Evolutionary conservation across 805 yeast species (phyloP).

Genomic region (Suhomyces canberraensis): DNA sequence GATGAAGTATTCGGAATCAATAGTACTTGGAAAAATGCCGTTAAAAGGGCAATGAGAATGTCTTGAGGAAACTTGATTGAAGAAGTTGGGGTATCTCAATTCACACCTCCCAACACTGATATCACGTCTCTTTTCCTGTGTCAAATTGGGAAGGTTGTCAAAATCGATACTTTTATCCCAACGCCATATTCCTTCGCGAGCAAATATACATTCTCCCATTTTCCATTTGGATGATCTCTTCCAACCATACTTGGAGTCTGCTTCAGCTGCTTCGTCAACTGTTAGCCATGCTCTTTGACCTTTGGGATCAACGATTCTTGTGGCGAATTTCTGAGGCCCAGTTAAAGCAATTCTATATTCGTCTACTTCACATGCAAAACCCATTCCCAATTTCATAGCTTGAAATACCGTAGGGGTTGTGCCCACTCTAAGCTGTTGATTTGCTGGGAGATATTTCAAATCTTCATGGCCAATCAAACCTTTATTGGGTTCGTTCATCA

Average conservation of each 20-base stretch:
- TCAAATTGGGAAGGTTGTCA: slow-evolving; percentile 13
- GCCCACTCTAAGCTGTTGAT: slow-evolving; percentile 68
- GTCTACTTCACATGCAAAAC: slow-evolving; percentile 65
- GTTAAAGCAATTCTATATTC: slow-evolving; percentile 65
- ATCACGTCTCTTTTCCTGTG: slow-evolving; percentile 30
- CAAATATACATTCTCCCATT: slow-evolving; percentile 77
- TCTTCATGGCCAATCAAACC: slow-evolving; percentile 69
- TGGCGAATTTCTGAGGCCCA: slow-evolving; percentile 71
- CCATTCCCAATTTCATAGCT: slow-evolving; percentile 74
- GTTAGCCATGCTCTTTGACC: slow-evolving; percentile 71
- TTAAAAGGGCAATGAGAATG: slow-evolving; percentile 31
- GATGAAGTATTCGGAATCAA: slow-evolving; percentile 48
- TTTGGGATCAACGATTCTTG: slow-evolving; percentile 57
- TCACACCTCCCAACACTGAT: slow-evolving; percentile 19
- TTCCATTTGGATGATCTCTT: slow-evolving; percentile 61
- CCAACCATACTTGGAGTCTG: slow-evolving; percentile 72
- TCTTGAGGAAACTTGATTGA: slow-evolving; percentile 24
- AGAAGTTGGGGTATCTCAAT: slow-evolving; percentile 28
- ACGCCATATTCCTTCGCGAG: slow-evolving; percentile 77
- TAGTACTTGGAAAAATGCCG: slow-evolving; percentile 5
- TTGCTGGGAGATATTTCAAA: slow-evolving; percentile 51
- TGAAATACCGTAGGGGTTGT: slow-evolving; percentile 82
- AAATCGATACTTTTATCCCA: slow-evolving; percentile 24
- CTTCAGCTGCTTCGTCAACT: slow-evolving; percentile 33
- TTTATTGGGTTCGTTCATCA: slow-evolving; percentile 78